Evolutionary conservation across 306 rosid genomes (phyloP).

Genomic region (Alnus rubra): DNA sequence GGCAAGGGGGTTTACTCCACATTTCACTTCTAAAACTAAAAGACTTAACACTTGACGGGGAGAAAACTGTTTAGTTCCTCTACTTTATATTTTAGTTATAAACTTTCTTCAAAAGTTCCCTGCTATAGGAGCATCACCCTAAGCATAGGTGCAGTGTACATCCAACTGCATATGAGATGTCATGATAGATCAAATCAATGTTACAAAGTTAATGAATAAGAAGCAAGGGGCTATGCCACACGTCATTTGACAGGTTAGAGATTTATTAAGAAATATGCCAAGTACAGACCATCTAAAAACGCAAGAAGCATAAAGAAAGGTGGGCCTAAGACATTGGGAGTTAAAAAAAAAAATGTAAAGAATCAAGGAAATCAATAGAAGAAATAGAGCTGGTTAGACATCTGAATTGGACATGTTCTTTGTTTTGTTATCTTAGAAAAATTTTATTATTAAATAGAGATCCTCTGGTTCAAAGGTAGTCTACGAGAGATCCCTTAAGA

Average conservation of each 20-base stretch:
- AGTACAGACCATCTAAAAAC: not conserved
- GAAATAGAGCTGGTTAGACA: not conserved
- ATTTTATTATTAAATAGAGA: not conserved
- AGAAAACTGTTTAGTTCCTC: not conserved
- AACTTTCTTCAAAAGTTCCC: not conserved
- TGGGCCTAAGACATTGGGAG: not conserved
- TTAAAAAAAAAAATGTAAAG: not conserved
- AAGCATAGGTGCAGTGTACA: not conserved
- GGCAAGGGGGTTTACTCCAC: not conserved
- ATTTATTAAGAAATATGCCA: not conserved
- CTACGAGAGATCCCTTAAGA: not conserved
- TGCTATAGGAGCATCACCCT: not conserved
- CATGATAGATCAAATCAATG: not conserved
- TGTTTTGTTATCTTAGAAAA: not conserved
- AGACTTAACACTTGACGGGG: not conserved
- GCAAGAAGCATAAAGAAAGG: not conserved
- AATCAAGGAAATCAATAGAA: not conserved
- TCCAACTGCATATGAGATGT: not conserved
- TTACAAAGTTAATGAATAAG: not conserved
- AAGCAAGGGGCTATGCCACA: not conserved
- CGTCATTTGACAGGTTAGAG: not conserved
- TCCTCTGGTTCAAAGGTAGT: not conserved
- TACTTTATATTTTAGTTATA: not conserved
- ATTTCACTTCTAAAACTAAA: not conserved
- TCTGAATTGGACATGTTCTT: not conserved